Conservation (phyloP, 73 alveolate species). For the Tetrahymena elliotti region DNA sequence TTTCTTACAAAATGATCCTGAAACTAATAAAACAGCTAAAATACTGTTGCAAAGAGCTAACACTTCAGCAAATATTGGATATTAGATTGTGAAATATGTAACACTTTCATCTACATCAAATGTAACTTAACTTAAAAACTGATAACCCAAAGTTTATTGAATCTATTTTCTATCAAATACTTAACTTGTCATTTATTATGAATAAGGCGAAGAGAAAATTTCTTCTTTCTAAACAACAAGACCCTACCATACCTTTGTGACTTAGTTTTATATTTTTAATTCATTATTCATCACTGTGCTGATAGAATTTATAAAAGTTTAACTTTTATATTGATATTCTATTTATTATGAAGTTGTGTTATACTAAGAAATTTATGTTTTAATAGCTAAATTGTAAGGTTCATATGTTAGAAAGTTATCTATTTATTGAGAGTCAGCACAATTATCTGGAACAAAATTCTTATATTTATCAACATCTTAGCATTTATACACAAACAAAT, state of each 20-base stretch:
- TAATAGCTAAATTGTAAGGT: neutral
- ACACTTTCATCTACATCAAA: neutral
- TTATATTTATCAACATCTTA: neutral
- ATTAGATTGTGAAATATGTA: neutral
- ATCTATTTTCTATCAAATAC: neutral
- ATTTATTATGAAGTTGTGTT: neutral
- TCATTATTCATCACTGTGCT: neutral
- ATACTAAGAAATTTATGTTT: neutral
- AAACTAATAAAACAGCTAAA: neutral
- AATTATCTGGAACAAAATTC: neutral
- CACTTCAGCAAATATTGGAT: neutral
- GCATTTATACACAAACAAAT: neutral
- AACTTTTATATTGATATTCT: neutral
- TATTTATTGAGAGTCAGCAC: neutral
- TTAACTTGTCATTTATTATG: neutral
- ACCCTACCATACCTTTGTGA: neutral
- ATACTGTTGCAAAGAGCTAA: neutral
- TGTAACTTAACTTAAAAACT: neutral
- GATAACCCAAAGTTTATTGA: neutral
- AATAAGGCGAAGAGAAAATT: neutral
- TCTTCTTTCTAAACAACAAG: neutral
- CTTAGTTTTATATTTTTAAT: neutral
- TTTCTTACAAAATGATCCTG: neutral
- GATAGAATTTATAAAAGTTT: neutral
- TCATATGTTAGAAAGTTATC: neutral